Base-by-base conservation (phyloP, 139 green algal genomes). In the Micromonas pusilla region DNA sequence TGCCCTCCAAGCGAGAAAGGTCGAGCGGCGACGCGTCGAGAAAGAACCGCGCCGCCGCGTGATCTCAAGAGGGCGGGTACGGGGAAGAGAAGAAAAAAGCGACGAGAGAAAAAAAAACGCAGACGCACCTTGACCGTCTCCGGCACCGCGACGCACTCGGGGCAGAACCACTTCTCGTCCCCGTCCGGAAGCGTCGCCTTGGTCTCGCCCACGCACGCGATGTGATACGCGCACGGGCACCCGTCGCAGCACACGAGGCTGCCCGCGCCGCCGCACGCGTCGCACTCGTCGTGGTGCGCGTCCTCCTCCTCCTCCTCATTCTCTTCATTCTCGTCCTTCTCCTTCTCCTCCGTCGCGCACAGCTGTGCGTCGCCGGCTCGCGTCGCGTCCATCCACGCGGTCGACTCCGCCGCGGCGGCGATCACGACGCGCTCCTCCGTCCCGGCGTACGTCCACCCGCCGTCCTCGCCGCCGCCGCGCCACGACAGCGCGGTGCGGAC, bases 171-270 rank as follows among this genome's bases (percentile, higher is more conserved):
- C n/a, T n/a, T n/a, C n/a, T n/a, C n/a, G 25, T 80, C 68, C 30
- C 82, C 82, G n/a, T 84, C 72, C 0, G 86, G 82, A 2, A 92
- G 66, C 21, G 72, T 77, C 34, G 82, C 84, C 64, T 52, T 36
- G 16, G 23, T 88, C 79, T 93, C 87, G 2, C 85, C 88, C 45
- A 93, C 80, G 82, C 93, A 97, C 31, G 85, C 81, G 66, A 91
- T 62, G 85, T 97, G 93, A 85, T 91, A 97, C 37, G 92, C 89
- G 3, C 89, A 93, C 0, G 93, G 93, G 83, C 93, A 97, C 76
- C 78, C 84, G 72, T 97, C 93, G 83, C 93, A 97, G 85, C 91
- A 97, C 64, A 97, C 67, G 78, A 97, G 84, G 76, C 81, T 89
- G 70, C 92, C 92, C 23, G 89, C 90, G 70, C 85, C 60, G 37